Evolutionary conservation across 1,284 basidiomycete genomes (phyloP).

Genomic region (Heliocybe sulcata): DNA sequence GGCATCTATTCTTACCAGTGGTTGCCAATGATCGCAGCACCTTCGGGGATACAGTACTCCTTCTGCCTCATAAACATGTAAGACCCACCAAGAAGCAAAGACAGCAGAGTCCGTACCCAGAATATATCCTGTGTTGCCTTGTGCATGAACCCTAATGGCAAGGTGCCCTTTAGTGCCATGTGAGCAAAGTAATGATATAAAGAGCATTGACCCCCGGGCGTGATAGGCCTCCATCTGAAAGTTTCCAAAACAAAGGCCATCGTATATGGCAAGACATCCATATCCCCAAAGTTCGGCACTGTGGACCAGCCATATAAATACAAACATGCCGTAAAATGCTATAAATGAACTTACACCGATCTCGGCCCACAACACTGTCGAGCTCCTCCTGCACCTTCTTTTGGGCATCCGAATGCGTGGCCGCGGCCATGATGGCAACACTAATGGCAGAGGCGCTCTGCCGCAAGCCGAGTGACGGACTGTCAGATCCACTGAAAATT

Average conservation of each 20-base stretch:
- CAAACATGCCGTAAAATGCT: neutral
- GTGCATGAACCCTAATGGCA: constrained; percentile 6
- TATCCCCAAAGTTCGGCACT: constrained; percentile 18
- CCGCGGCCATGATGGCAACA: constrained; percentile 21
- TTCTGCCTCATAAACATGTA: constrained; percentile 23
- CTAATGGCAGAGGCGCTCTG: constrained; percentile 17
- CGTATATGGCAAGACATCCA: constrained; percentile 15
- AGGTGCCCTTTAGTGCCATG: neutral
- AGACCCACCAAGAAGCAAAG: neutral
- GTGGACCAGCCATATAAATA: neutral
- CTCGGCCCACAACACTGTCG: constrained; percentile 10
- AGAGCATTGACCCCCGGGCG: constrained; percentile 4
- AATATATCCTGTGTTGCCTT: constrained; percentile 47
- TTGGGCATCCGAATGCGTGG: constrained; percentile 14
- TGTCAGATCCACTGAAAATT: neutral
- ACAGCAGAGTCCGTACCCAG: constrained; percentile 32
- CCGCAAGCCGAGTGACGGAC: neutral
- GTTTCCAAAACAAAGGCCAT: constrained; percentile 22
- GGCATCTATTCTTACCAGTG: constrained; percentile 38
- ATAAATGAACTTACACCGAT: neutral
- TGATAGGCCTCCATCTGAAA: constrained; percentile 23
- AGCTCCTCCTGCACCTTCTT: constrained; percentile 19
- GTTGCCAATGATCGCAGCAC: constrained; percentile 51
- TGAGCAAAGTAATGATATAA: neutral
- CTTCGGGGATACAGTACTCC: constrained; percentile 49